Percentiles rank a stretch among this genome's conserved stretches.
Conservation (phyloP, 148 eudicot genomes). For the Cornus suecica region DNA sequence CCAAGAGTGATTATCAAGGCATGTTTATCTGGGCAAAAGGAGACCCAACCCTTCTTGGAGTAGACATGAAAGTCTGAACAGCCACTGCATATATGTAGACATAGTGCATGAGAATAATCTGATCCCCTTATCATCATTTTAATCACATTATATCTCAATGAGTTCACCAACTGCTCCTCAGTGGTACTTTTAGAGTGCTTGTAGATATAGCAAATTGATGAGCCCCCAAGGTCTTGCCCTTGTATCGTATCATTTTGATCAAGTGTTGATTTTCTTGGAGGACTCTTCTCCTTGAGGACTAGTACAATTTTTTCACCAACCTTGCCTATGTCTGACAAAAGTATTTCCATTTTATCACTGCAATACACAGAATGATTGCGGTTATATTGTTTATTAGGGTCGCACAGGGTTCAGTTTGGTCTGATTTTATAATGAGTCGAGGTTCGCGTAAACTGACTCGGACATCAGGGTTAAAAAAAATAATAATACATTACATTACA, state of each 20-base stretch:
- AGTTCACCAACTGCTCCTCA: conserved; percentile 38
- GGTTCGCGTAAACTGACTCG: too few relatives aligned
- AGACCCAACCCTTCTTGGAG: conserved; percentile 89
- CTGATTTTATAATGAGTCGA: too few relatives aligned
- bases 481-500: too few relatives aligned
- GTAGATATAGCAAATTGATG: conserved; percentile 51
- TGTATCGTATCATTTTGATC: conserved; percentile 1
- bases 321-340: conserved; percentile 44
- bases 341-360: conserved; percentile 55
- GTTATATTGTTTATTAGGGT: too few relatives aligned
- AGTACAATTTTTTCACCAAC: conserved; percentile 31
- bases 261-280: neutral
- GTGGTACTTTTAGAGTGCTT: conserved; percentile 39
- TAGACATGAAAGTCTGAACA: conserved; percentile 80
- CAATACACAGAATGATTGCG: neutral
- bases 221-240: conserved; percentile 21
- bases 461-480: too few relatives aligned
- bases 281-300: conserved; percentile 20
- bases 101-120: conserved; percentile 65
- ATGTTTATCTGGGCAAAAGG: conserved; percentile 47
- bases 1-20: conserved; percentile 75
- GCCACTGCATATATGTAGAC: conserved; percentile 60
- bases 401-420: too few relatives aligned
- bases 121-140: conserved; percentile 76
- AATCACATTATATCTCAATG: conserved; percentile 66